phyloP scores from a whole-genome alignment of 345 rosid species.

The Aurinia saxatilis region DNA sequence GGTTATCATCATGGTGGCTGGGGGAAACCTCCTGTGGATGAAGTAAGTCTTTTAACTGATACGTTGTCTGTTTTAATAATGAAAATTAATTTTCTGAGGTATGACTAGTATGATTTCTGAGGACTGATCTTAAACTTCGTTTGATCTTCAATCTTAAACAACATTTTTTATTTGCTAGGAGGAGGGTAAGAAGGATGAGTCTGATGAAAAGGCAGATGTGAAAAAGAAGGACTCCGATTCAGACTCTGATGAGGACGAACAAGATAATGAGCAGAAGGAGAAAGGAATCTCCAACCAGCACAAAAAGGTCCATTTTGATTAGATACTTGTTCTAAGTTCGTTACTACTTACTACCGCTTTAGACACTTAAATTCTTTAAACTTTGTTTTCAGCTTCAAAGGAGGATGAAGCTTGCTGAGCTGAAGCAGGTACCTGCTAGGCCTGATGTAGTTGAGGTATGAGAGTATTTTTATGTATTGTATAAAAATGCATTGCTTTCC shows the following conservation, averaged over 20 bases:
- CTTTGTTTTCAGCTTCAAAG: slow-evolving; percentile 55
- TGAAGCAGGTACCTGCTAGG: slow-evolving; percentile 87
- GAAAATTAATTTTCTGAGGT: not conserved
- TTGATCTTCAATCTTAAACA: not conserved
- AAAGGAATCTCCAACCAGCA: slow-evolving; percentile 80
- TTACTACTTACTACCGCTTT: not conserved
- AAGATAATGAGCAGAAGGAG: slow-evolving; percentile 61
- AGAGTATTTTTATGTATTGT: not conserved
- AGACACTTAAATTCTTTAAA: not conserved
- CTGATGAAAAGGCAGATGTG: slow-evolving; percentile 49
- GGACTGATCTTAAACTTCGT: not conserved
- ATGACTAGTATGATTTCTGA: not conserved
- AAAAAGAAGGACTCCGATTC: slow-evolving; percentile 75
- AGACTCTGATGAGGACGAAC: slow-evolving; percentile 74
- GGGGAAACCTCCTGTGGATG: slow-evolving; percentile 99
- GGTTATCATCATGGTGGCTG: slow-evolving; percentile 98
- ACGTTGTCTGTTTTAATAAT: not conserved
- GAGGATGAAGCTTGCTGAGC: slow-evolving; percentile 90
- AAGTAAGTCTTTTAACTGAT: slow-evolving; percentile 40
- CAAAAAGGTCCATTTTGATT: slow-evolving; percentile 44
- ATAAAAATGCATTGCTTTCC: no score
- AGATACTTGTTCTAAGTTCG: not conserved
- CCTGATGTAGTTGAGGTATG: slow-evolving; percentile 99
- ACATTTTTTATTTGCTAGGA: slow-evolving; percentile 40
- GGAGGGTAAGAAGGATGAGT: slow-evolving; percentile 48